Base-by-base conservation (phyloP, 2,329 filamentous ascomycete species). In the Sporothrix schenckii region DNA sequence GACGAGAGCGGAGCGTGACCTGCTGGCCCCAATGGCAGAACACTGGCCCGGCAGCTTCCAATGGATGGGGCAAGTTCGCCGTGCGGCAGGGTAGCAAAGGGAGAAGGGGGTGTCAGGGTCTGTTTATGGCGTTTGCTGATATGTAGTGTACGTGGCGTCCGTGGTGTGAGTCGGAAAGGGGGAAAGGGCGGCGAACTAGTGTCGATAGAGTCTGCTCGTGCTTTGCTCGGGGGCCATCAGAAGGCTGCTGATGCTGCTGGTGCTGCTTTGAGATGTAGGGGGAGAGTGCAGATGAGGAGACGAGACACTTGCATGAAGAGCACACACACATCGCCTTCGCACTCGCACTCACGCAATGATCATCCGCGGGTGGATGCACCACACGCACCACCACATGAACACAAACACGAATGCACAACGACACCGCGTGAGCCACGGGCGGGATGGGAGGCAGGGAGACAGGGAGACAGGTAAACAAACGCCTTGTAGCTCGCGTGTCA, bases 11-110 rank as follows among this genome's bases (percentile, higher is more conserved):
- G 70, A 30, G 70, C 60, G 60, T 66, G 70, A 53, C 60, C 19
- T 69, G 70, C 70, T 71, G 66, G 70, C 52, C 60, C 66, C 70
- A 69, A 60, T 71, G 66, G 34, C 41, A 41, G 65, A 27, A 44
- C 24, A 24, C 54, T 10, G 44, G 61, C 61, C 14, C 27, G 19
- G 56, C 34, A 63, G 60, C 24, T 7, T 61, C 69, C 69, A 70
- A 66, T 70, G 30, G 61, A 34, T 14, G 27, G 24, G 21, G 14
- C 2, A 60, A 9, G n/a, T 27, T 39, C 14, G 21, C 27, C n/a
- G 53, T 39, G 53, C 30, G 58, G 66, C 60, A 53, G 53, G 66
- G 61, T 44, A 34, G 53, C 54, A 30, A 60, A n/a, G 39, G 44
- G n/a, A 34, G 58, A 39, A 27, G 13, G 50, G 11, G 65, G 53